Base-by-base conservation (phyloP, 2,329 filamentous ascomycete genomes). In the Aspergillus udagawae region DNA sequence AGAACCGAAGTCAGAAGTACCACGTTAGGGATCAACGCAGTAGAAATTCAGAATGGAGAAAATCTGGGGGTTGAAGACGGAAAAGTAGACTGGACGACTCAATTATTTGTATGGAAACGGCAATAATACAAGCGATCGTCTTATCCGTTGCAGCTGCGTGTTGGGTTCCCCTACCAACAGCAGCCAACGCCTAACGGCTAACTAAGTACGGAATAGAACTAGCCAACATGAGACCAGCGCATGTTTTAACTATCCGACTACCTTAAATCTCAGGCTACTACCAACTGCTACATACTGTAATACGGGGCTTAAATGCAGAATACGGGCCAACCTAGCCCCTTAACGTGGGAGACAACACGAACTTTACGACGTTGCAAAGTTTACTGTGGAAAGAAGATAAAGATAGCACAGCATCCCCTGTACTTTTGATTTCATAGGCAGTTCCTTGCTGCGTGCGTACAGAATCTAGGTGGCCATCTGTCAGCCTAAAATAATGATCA, bases 31-130 rank as follows among this genome's bases (percentile, higher is more conserved):
- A 57, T 54, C 44, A 25, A 41, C 55, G 38, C 44, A 12, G 21
- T 12, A 47, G 10, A 3, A 27, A 27, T 14, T 27, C 9, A 47
- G 10, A 21, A 47, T 47, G 44, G 44, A 47, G 20, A 47, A 45
- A 47, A 47, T 14, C 44, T 47, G 44, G 14, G 48, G 52, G 52
- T 54, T 54, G 52, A 47, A 41, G 29, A 54, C 29, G 45, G 47
- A 54, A 54, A 47, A 21, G 42, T 45, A 45, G 42, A 45, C 20
- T 9, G 42, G 42, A 45, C 42, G 21, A 45, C 14, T n/a, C 20
- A 45, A 23, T 44, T 47, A 38, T 49, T 52, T 42, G 59, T 59
- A 61, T 61, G 58, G 58, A 58, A 60, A 58, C 56, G 56, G 53
- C 53, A 42, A 48, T 45, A 49, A 48, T 50, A 50, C 50, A 42